Conservation (phyloP, 306 rosid genomes). For the Alnus glutinosa region DNA sequence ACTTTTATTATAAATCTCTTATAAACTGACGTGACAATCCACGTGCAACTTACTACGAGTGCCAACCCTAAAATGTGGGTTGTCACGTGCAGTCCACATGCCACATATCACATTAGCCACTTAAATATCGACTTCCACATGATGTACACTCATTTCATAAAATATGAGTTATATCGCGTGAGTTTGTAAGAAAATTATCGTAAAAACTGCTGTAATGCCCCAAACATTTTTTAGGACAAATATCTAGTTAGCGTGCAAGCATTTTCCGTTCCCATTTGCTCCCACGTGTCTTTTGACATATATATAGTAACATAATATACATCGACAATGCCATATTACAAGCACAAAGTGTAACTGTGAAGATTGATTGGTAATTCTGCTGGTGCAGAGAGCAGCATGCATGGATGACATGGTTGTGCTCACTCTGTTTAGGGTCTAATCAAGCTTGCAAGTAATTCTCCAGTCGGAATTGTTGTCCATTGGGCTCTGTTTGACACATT, state of each 20-base stretch:
- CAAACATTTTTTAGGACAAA: too few species aligned
- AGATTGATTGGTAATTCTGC: not conserved
- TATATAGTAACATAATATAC: not conserved
- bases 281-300: not conserved
- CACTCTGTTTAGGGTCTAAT: not conserved
- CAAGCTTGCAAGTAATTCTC: not conserved
- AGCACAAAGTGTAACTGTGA: not conserved
- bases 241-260: not conserved
- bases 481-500: conserved; percentile 5
- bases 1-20: too few species aligned
- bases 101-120: too few species aligned
- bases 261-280: not conserved
- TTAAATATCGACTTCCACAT: too few species aligned
- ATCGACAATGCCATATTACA: not conserved
- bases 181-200: too few species aligned
- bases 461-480: not conserved
- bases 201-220: not conserved
- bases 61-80: too few species aligned
- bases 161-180: too few species aligned
- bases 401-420: not conserved
- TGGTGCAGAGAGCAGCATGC: not conserved
- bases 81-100: too few species aligned
- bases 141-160: too few species aligned
- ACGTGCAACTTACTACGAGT: too few species aligned
- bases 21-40: too few species aligned